Evolutionary conservation across 345 rosid genomes (phyloP), one percentile per base, ranked within the genome.

Genomic region (Geranium rotundifolium): DNA sequence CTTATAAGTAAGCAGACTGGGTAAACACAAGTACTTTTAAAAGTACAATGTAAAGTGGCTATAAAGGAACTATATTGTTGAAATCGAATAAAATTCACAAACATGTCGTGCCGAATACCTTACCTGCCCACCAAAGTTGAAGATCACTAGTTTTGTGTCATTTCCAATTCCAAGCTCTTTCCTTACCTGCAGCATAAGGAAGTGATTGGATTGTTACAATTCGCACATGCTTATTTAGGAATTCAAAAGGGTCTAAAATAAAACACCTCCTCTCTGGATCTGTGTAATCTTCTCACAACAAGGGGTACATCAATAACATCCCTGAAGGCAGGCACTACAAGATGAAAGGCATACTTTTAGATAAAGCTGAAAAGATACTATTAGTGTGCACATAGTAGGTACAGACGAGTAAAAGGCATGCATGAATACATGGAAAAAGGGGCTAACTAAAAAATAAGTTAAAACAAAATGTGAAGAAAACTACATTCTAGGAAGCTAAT

Each of bases 111-210:
- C 13, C 15, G 12, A 46, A 46, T 7, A 66, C 5, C 75, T 75
- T 61, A 88, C 99, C 96, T 93, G 99, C 71, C 99, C 99, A 37
- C 99, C 99, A 67, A 93, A 93, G 71, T 93, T 93, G 73, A 93
- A 91, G 69, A 93, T 84, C 50, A 88, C 92, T 59, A 93, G 71
- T 80, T 93, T 85, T 75, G 86, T 92, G 72, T 88, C 88, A 57
- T 88, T 88, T 57, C 72, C 82, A 70, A 93, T 81, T 66, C 89
- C 88, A 61, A 88, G 89, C 69, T 88, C 97, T 72, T 84, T 82
- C 78, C 99, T 82, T 67, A 86, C 86, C 99, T 93, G 15, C 52
- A 46, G 15, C 75, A 55, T 70, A 52, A n/a, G 63, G 65, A 58
- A 46, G 17, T 56, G 58, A 62, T 66, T 30, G 61, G 61, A 66